A percentile compares a stretch with the other conserved stretches of the same genome.
Conservation (phyloP, 129 eudicot species). For the Escallonia herrerae region DNA sequence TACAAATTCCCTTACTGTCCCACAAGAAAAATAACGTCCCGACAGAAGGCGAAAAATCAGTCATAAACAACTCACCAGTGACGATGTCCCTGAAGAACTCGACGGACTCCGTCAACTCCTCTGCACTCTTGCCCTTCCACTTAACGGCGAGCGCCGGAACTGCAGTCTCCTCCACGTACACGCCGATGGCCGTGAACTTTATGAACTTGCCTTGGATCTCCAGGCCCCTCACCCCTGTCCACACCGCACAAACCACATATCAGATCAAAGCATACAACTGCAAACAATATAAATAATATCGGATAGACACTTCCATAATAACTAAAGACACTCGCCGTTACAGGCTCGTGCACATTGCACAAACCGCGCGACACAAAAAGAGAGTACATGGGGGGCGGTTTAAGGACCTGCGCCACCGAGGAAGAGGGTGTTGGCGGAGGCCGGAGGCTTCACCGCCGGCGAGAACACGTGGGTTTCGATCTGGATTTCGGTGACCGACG, state of each 20-base stretch:
- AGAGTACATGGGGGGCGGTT: too few species aligned
- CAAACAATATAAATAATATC: background rate
- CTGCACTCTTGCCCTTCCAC: constrained; percentile 78
- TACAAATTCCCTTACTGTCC: background rate
- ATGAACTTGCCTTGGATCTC: constrained; percentile 59
- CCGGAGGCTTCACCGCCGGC: constrained; percentile 66
- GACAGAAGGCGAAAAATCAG: background rate
- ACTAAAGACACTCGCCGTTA: too few species aligned
- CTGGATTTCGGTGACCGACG: constrained; percentile 34
- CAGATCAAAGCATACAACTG: background rate
- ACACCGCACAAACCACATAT: constrained; percentile 7
- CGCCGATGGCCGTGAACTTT: constrained; percentile 73
- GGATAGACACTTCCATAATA: too few species aligned
- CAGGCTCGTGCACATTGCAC: too few species aligned
- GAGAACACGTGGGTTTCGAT: constrained; percentile 64
- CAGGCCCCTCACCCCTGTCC: constrained; percentile 82
- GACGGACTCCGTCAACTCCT: constrained; percentile 50
- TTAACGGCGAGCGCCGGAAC: constrained; percentile 54
- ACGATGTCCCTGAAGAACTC: constrained; percentile 64
- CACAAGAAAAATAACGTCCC: background rate
- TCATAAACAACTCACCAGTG: constrained; percentile 30
- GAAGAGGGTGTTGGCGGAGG: constrained; percentile 48
- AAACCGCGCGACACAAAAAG: too few species aligned
- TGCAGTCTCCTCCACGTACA: constrained; percentile 66
- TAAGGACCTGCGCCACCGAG: constrained; percentile 89